These are phyloP conservation scores for Syzygium grande DNA, from an alignment of 345 rosid species.

Conservation along the genomic window DNA sequence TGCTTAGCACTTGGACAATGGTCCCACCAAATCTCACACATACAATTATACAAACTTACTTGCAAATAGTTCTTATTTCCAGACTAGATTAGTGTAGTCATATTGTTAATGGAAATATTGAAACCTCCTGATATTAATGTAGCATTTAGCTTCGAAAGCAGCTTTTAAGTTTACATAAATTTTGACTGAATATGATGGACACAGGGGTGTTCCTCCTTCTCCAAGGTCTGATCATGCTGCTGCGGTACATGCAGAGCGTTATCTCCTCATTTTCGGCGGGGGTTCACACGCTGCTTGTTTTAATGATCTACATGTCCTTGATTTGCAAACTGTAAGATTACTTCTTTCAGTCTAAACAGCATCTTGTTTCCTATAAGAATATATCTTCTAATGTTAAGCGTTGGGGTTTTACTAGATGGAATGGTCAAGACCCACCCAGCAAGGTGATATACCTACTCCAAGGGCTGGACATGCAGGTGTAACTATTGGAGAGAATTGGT, in stretches of 20 bases:
- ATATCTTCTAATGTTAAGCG: neutral
- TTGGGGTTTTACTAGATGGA: conserved; percentile 54
- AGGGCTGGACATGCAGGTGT: conserved; percentile 98
- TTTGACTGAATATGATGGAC: neutral
- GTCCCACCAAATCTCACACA: too few species aligned
- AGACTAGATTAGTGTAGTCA: neutral
- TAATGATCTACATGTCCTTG: conserved; percentile 94
- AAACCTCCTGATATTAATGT: neutral
- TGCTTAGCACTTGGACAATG: too few species aligned
- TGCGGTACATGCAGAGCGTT: conserved; percentile 95
- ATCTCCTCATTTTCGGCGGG: conserved; percentile 95
- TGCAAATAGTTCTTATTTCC: neutral
- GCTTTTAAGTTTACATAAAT: neutral
- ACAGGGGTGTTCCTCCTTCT: conserved; percentile 89
- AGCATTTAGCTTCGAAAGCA: neutral
- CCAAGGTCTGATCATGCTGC: conserved; percentile 99
- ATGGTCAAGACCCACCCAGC: conserved; percentile 99
- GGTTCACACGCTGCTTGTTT: conserved; percentile 95
- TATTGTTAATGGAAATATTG: neutral
- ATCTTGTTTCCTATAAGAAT: neutral
- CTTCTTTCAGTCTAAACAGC: conserved; percentile 1
- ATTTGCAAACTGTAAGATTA: conserved; percentile 84
- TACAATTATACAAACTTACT: neutral
- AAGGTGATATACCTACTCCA: conserved; percentile 83
- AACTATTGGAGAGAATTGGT: conserved; percentile 98